A percentile compares a stretch with the other conserved stretches of the same genome.
These are phyloP conservation scores for Eucalyptus leucophloia DNA, from an alignment of 345 rosid genomes.

Conservation along the genomic window DNA sequence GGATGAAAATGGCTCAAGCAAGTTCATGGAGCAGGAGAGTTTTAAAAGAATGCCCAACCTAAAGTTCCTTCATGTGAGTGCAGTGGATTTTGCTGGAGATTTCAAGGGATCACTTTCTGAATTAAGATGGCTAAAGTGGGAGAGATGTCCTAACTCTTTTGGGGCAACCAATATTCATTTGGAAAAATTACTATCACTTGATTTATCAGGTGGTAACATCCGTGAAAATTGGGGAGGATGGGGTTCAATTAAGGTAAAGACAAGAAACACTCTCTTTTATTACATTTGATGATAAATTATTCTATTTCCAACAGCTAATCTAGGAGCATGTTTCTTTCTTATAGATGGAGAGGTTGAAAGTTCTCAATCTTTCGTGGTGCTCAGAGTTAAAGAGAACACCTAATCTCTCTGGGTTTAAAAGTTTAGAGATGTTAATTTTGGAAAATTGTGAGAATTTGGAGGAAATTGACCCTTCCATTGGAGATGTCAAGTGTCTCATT, in stretches of 20 bases:
- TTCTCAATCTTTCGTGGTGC: neutral
- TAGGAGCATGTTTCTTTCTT: neutral
- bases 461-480: neutral
- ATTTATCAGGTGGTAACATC: neutral
- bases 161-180: neutral
- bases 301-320: neutral
- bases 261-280: neutral
- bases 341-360: neutral
- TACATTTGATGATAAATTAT: neutral
- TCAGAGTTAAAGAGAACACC: neutral
- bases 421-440: neutral
- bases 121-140: neutral
- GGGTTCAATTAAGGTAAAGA: neutral
- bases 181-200: neutral
- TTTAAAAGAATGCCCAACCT: neutral
- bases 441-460: neutral
- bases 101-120: neutral
- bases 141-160: neutral
- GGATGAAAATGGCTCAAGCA: neutral
- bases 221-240: neutral
- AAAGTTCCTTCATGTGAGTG: neutral
- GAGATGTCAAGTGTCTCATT: neutral
- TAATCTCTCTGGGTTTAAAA: neutral
- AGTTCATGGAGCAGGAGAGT: neutral
- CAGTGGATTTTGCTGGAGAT: neutral